Evolutionary conservation across 2,329 filamentous ascomycete species (phyloP).

Genomic region (Fusarium camptoceras): DNA sequence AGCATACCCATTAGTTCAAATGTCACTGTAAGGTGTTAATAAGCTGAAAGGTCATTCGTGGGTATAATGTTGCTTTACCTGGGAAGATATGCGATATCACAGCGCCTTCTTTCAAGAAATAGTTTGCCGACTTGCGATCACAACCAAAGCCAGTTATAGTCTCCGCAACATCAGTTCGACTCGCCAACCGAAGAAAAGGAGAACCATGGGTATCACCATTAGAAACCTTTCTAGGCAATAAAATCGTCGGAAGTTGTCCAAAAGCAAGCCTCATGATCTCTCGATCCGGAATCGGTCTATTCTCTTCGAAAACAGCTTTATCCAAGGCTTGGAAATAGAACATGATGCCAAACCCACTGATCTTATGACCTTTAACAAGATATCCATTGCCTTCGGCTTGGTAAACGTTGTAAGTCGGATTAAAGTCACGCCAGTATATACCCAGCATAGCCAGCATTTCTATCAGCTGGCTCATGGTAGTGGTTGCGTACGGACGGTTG

Average conservation of each 20-base stretch:
- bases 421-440: constrained; percentile 26
- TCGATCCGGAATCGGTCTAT: constrained; percentile 1
- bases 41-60: not conserved
- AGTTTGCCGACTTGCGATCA: constrained; percentile 12
- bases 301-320: constrained; percentile 14
- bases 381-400: constrained; percentile 21
- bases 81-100: constrained; percentile 15
- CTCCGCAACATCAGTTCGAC: constrained; percentile 5
- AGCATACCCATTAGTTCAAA: constrained; percentile 26
- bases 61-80: not conserved
- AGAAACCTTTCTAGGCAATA: rapidly evolving
- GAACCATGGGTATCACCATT: rapidly evolving
- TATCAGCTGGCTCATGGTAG: constrained; percentile 20
- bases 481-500: constrained; percentile 18
- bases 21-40: not conserved
- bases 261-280: constrained; percentile 1
- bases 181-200: not conserved
- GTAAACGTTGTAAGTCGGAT: constrained; percentile 4
- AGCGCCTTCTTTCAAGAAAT: constrained; percentile 13
- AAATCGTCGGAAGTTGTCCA: constrained; percentile 15
- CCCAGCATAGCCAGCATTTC: constrained; percentile 26
- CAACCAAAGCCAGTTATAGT: constrained; percentile 4
- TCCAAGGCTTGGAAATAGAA: constrained; percentile 20
- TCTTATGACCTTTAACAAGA: constrained; percentile 14
- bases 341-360: constrained; percentile 15